Conservation (phyloP, 352 stramenopile species). For the Chrysophaeum taylorii region DNA sequence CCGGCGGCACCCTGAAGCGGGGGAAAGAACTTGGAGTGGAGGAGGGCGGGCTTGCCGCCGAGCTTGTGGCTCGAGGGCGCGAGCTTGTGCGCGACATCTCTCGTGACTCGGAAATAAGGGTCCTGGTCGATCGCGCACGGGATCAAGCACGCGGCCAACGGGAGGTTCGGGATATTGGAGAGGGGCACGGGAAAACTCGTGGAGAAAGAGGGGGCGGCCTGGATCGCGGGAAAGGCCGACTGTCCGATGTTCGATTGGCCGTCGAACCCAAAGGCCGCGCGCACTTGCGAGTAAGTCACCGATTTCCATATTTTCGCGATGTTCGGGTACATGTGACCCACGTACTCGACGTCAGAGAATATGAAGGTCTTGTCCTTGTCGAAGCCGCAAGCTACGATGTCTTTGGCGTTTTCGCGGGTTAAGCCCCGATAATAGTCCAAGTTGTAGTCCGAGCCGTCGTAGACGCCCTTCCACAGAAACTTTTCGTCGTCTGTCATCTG, state of each 20-base stretch:
- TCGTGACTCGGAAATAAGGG: conserved; percentile 71
- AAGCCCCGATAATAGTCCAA: conserved; percentile 72
- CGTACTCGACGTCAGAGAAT: conserved; percentile 98
- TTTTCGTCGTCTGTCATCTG: conserved; percentile 99
- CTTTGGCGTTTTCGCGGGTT: conserved; percentile 96
- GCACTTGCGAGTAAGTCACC: conserved; percentile 87
- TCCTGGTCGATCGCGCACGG: conserved; percentile 99
- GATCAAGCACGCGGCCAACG: conserved; percentile 92
- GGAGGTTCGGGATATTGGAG: conserved; percentile 30
- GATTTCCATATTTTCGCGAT: conserved; percentile 98
- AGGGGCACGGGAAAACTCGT: conserved; percentile 83
- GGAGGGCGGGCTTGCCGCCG: conserved; percentile 75
- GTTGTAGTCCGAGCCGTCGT: conserved; percentile 56
- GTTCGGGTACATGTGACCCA: conserved; percentile 95
- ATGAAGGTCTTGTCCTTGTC: conserved; percentile 94
- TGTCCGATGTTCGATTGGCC: conserved; percentile 96
- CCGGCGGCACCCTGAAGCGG: conserved; percentile 85
- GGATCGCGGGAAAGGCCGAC: conserved; percentile 93
- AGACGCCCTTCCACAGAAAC: conserved; percentile 94
- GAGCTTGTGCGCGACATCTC: conserved; percentile 94
- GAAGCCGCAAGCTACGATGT: conserved; percentile 96
- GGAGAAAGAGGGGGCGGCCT: conserved; percentile 92
- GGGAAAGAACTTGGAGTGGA: conserved; percentile 99
- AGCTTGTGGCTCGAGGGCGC: conserved; percentile 57
- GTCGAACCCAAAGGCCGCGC: conserved; percentile 98